Base-by-base conservation (phyloP, 176 grass and related monocot genomes). In the Neostapfia colusana region DNA sequence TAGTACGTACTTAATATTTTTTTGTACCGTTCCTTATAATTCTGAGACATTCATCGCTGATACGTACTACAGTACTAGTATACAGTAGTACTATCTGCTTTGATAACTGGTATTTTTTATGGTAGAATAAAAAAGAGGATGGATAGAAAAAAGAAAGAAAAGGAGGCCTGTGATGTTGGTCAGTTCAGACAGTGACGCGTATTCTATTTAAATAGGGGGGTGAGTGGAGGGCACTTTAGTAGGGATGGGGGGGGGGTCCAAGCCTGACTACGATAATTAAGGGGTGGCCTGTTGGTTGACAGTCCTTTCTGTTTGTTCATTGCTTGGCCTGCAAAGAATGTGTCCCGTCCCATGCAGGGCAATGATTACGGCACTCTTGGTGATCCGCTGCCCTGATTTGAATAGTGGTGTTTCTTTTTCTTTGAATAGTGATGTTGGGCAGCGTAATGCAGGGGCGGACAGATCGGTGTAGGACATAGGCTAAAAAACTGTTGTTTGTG, bases 221-320 rank as follows among this genome's bases (percentile, higher is more conserved):
- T 16, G 7, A 31, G 70, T 75, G 63, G 61, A 12, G 63, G 26
- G 12, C 15, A 11, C 70, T 61, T 70, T 80, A n/a, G 5, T n/a
- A n/a, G n/a, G n/a, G n/a, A n/a, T n/a, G n/a, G n/a, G n/a, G n/a
- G n/a, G n/a, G n/a, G n/a, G n/a, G n/a, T n/a, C n/a, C n/a, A n/a
- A n/a, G n/a, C n/a, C n/a, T n/a, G n/a, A n/a, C n/a, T n/a, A n/a
- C n/a, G n/a, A n/a, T 43, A 77, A 82, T 82, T 23, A 83, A 31
- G 3, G 53, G 74, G 74, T 78, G 79, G 50, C 23, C 15, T 66
- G 68, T 68, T 83, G 21, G 25, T 31, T 83, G 68, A 74, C 68
- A 83, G 80, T 75, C 51, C 65, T 73, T 60, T 73, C 23, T 63
- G 24, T 28, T 44, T 4, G 67, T 78, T 87, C 35, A 83, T 78